Conservation (phyloP, 2,329 filamentous ascomycete species). For the Alternaria metachromatica region DNA sequence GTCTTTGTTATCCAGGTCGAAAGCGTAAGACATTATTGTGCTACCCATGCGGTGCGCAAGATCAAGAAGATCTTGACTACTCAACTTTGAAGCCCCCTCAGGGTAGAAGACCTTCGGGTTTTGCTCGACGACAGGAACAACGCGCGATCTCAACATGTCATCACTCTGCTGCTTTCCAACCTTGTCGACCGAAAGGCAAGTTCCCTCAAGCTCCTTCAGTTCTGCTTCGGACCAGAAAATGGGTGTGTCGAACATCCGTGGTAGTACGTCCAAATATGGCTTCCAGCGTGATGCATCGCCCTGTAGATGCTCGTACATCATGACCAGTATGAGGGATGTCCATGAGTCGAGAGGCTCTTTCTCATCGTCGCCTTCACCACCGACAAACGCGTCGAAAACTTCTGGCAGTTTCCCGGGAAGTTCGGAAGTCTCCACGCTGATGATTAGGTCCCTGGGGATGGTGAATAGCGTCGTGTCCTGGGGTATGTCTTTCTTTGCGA, state of each 20-base stretch:
- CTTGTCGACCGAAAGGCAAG: slow-evolving; percentile 27
- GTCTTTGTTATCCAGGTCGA: slow-evolving; percentile 26
- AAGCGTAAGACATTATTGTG: slow-evolving; percentile 33
- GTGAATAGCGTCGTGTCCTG: slow-evolving; percentile 28
- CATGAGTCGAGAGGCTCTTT: slow-evolving; percentile 24
- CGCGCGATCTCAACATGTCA: slow-evolving; percentile 20
- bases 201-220: slow-evolving; percentile 27
- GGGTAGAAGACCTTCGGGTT: slow-evolving; percentile 20
- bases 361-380: slow-evolving; percentile 23
- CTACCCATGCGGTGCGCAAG: slow-evolving; percentile 33
- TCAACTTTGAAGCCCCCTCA: not conserved
- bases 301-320: slow-evolving; percentile 30
- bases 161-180: slow-evolving; percentile 30
- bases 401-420: slow-evolving; percentile 21
- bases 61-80: slow-evolving; percentile 20
- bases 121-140: slow-evolving; percentile 21
- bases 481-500: slow-evolving; percentile 22
- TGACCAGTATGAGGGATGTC: slow-evolving; percentile 28
- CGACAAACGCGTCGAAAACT: slow-evolving; percentile 17
- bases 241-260: slow-evolving; percentile 28
- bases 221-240: slow-evolving; percentile 30
- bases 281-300: slow-evolving; percentile 30
- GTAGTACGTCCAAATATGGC: slow-evolving; percentile 29
- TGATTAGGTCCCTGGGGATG: slow-evolving; percentile 29
- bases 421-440: slow-evolving; percentile 28